Evolutionary conservation across 2,329 filamentous ascomycete genomes (phyloP).

Genomic region (Biscogniauxia mediterranea): DNA sequence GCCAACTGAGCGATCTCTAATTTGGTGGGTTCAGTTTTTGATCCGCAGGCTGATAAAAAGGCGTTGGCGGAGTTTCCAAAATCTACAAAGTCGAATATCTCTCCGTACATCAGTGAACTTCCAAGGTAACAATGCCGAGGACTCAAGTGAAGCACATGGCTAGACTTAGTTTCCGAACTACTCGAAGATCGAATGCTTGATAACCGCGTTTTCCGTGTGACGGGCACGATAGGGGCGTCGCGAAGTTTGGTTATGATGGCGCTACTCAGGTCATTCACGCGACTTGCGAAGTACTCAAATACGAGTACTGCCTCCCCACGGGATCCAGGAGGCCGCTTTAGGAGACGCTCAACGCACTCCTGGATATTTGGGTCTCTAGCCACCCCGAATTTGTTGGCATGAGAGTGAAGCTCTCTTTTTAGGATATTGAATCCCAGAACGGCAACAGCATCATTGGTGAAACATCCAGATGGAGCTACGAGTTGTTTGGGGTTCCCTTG

Average conservation of each 20-base stretch:
- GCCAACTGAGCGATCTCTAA: slow-evolving; percentile 79
- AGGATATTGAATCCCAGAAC: slow-evolving; percentile 81
- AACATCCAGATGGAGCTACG: slow-evolving; percentile 74
- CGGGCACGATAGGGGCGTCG: slow-evolving; percentile 69
- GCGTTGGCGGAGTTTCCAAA: slow-evolving; percentile 85
- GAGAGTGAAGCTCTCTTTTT: slow-evolving; percentile 69
- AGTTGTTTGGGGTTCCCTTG: slow-evolving; percentile 64
- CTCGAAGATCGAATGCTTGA: slow-evolving; percentile 16
- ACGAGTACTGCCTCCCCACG: slow-evolving; percentile 64
- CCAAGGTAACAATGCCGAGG: slow-evolving; percentile 82
- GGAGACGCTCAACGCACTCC: slow-evolving; percentile 71
- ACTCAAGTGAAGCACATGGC: slow-evolving; percentile 53
- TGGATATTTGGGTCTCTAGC: slow-evolving; percentile 75
- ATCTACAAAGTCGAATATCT: slow-evolving; percentile 96
- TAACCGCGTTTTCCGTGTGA: slow-evolving; percentile 40
- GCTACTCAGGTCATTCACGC: slow-evolving; percentile 70
- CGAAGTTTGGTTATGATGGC: slow-evolving; percentile 59
- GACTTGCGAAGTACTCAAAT: slow-evolving; percentile 81
- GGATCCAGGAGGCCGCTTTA: slow-evolving; percentile 68
- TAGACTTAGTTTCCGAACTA: slow-evolving; percentile 39
- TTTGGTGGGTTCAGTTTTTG: slow-evolving; percentile 87
- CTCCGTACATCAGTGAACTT: slow-evolving; percentile 65
- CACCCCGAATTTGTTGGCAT: slow-evolving; percentile 83
- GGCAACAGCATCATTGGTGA: slow-evolving; percentile 73
- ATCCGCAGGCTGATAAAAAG: slow-evolving; percentile 85